These are phyloP conservation scores for Diutina pseudorugosa DNA, from an alignment of 1,139 yeast species.

Conservation along the genomic window DNA sequence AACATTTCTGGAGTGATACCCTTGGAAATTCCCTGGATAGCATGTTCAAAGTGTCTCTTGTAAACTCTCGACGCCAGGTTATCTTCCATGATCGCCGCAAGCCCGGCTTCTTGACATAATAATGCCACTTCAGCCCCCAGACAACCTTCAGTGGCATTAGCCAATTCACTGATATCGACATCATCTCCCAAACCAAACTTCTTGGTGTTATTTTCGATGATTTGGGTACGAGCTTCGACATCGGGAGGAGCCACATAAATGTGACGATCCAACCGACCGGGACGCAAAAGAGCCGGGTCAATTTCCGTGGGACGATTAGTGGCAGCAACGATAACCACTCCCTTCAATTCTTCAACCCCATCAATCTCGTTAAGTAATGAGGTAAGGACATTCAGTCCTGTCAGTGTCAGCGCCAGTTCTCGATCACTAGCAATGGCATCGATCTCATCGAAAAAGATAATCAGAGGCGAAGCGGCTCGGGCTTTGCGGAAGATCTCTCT, in stretches of 20 bases:
- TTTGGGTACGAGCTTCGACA: slow-evolving; percentile 61
- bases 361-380: slow-evolving; percentile 88
- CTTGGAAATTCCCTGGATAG: slow-evolving; percentile 51
- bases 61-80: slow-evolving; percentile 40
- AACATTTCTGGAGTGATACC: slow-evolving; percentile 83
- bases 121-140: slow-evolving; percentile 95
- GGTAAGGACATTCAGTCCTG: slow-evolving; percentile 78
- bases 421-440: slow-evolving; percentile 83
- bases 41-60: slow-evolving; percentile 58
- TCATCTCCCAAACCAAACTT: slow-evolving; percentile 26
- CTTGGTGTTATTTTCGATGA: slow-evolving; percentile 52
- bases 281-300: slow-evolving; percentile 83
- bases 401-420: slow-evolving; percentile 50
- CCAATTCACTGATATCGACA: slow-evolving; percentile 36
- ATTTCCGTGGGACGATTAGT: slow-evolving; percentile 90
- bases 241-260: slow-evolving; percentile 92
- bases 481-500: slow-evolving; percentile 88
- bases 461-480: slow-evolving; percentile 85
- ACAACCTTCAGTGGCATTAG: slow-evolving; percentile 66
- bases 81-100: slow-evolving; percentile 80
- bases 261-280: slow-evolving; percentile 88
- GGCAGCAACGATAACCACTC: slow-evolving; percentile 89
- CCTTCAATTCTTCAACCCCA: slow-evolving; percentile 89
- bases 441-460: slow-evolving; percentile 87
- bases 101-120: slow-evolving; percentile 89